Conservation (phyloP, 2,329 filamentous ascomycete genomes). For the Colletotrichum sojae region DNA sequence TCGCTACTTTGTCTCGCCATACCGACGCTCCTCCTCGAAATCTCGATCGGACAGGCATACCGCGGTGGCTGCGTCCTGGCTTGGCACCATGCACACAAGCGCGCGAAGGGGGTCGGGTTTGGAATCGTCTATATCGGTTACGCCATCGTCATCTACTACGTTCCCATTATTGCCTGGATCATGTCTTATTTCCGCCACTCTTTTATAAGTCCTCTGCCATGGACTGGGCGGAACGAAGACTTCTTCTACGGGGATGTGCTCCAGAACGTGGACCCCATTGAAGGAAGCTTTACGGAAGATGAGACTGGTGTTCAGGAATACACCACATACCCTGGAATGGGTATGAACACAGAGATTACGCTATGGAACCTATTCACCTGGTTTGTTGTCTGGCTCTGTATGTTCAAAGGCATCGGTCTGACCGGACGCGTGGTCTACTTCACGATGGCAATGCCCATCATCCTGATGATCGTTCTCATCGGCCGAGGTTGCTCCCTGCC, state of each 20-base stretch:
- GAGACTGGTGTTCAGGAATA: conserved; percentile 55
- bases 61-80: conserved; percentile 66
- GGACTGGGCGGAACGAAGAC: conserved; percentile 59
- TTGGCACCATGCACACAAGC: conserved; percentile 62
- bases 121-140: conserved; percentile 65
- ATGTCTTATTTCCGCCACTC: conserved; percentile 69
- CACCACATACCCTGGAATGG: conserved; percentile 57
- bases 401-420: conserved; percentile 68
- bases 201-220: conserved; percentile 66
- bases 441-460: conserved; percentile 69
- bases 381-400: conserved; percentile 70
- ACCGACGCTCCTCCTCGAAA: conserved; percentile 66
- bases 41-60: conserved; percentile 77
- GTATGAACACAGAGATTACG: conserved; percentile 65
- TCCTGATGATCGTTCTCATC: conserved; percentile 67
- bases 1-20: conserved; percentile 67
- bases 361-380: conserved; percentile 69
- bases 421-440: conserved; percentile 69
- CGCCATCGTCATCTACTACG: conserved; percentile 67
- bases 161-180: conserved; percentile 67
- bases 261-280: conserved; percentile 46
- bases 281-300: conserved; percentile 49
- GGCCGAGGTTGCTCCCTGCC: conserved; percentile 64
- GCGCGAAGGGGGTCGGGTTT: conserved; percentile 66
- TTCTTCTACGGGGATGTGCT: conserved; percentile 48